Percentiles rank a stretch among this genome's conserved stretches.
These are phyloP conservation scores for Remersonia thermophila DNA, from an alignment of 2,329 filamentous ascomycete genomes.

Conservation along the genomic window DNA sequence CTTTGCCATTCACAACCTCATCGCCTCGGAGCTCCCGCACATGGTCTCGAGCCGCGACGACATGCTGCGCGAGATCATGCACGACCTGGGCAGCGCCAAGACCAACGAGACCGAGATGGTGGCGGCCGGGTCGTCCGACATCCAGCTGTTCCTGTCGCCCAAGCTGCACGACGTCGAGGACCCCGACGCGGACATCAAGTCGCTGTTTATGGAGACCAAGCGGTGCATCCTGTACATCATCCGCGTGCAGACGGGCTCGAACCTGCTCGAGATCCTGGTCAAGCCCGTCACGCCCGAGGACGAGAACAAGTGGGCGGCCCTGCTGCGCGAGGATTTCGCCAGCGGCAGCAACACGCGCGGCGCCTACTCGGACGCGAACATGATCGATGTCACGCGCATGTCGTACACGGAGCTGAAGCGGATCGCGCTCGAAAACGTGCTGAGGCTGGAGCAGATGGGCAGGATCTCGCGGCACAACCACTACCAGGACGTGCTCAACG, in stretches of 20 bases:
- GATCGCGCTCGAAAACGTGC: constrained; percentile 84
- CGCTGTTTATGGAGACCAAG: constrained; percentile 96
- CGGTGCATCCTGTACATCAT: constrained; percentile 96
- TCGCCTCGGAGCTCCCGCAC: constrained; percentile 63
- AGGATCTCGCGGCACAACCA: constrained; percentile 82
- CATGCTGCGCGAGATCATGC: constrained; percentile 77
- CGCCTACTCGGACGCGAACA: constrained; percentile 80
- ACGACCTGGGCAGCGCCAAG: constrained; percentile 90
- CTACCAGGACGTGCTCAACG: constrained; percentile 96
- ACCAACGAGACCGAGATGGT: constrained; percentile 90
- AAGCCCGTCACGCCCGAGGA: constrained; percentile 81
- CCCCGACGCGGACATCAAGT: constrained; percentile 82
- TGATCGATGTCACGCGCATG: constrained; percentile 82
- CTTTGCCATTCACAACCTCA: constrained; percentile 84
- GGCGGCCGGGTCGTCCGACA: constrained; percentile 74
- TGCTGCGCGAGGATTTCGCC: constrained; percentile 72
- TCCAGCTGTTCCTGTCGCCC: constrained; percentile 79
- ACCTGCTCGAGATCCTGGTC: constrained; percentile 89
- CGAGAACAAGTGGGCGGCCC: constrained; percentile 71
- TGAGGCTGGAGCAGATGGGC: constrained; percentile 74
- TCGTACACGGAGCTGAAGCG: constrained; percentile 87
- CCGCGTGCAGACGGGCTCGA: constrained; percentile 80
- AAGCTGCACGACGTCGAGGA: constrained; percentile 86
- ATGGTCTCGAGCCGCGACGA: constrained; percentile 78
- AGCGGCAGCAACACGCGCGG: constrained; percentile 57